These are phyloP conservation scores for Linaria vulgaris DNA, from an alignment of 257 asterid genomes.

Conservation along the genomic window DNA sequence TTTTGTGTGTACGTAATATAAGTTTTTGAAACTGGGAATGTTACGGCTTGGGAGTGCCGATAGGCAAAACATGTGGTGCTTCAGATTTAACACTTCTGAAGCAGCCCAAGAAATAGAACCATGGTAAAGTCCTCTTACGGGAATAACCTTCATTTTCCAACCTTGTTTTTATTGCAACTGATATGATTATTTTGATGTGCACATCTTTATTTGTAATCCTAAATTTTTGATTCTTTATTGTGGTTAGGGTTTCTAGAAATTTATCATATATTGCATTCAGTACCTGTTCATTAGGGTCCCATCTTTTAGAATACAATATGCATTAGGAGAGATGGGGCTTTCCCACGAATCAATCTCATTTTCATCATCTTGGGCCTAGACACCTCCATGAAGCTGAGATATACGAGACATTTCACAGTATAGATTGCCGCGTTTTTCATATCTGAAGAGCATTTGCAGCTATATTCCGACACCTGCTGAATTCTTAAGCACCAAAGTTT, in stretches of 20 bases:
- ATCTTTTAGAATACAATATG: not conserved
- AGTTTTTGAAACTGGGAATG: too few relatives aligned
- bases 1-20: too few relatives aligned
- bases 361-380: conserved; percentile 13
- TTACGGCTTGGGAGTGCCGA: too few relatives aligned
- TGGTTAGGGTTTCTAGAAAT: conserved; percentile 11
- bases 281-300: conserved; percentile 6
- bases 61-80: too few relatives aligned
- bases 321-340: not conserved
- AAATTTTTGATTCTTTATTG: not conserved
- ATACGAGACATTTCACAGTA: not conserved
- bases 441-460: not conserved
- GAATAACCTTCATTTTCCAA: not conserved
- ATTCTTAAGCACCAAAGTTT: conserved; percentile 3
- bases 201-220: not conserved
- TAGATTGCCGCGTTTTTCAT: conserved; percentile 12
- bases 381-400: not conserved
- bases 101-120: too few relatives aligned
- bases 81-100: too few relatives aligned
- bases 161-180: not conserved
- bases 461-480: not conserved
- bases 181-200: conserved; percentile 2
- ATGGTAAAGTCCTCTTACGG: not conserved
- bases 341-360: conserved; percentile 1
- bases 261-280: conserved; percentile 2